Evolutionary conservation across 768 basidiomycete genomes (phyloP), one percentile per base, ranked within the genome.

Genomic region (Myochromella boudieri): DNA sequence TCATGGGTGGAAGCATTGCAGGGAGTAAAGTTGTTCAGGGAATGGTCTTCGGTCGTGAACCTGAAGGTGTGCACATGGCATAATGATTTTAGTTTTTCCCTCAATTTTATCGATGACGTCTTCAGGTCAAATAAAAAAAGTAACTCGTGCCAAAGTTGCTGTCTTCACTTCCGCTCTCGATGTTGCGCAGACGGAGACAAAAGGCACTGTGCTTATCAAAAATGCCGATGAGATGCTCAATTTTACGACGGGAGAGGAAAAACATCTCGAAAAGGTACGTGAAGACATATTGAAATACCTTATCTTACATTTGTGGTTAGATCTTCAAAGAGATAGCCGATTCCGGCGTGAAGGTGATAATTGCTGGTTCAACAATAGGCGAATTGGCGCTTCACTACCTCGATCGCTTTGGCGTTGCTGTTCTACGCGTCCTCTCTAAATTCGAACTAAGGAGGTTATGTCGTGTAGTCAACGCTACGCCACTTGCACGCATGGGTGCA

Each of bases 371-470:
- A 7, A 82, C 82, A 32, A 80, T 99, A 54, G 95, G 95, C 56
- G 97, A 99, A 61, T 90, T 99, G 46, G 93, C 95, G 1, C 74
- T 97, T 49, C 97, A 99, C 70, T 99, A 94, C 74, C 86, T 99
- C 61, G 90, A 97, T 75, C 80, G 95, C 44, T 78, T 89, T 74
- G 77, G 83, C 71, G 92, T 99, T 67, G 91, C 92, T 59, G 93
- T 98, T 56, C 80, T 99, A 68, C 97, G 97, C 67, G 91, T 98
- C 22, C 80, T 95, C 48, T 97, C 93, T 62, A 99, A 99, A 68
- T 99, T 99, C 67, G 95, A 99, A 54, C 82, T 99, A 11, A 87
- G 95, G 41, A 77, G 97, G 1, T 71, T 97, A 11, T 95, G 92
- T 68, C 88, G 95, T 39, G 97, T 99, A 55, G 91, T 93, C 55